phyloP scores from a whole-genome alignment of 768 basidiomycete species.

The Podaxis sp. region DNA sequence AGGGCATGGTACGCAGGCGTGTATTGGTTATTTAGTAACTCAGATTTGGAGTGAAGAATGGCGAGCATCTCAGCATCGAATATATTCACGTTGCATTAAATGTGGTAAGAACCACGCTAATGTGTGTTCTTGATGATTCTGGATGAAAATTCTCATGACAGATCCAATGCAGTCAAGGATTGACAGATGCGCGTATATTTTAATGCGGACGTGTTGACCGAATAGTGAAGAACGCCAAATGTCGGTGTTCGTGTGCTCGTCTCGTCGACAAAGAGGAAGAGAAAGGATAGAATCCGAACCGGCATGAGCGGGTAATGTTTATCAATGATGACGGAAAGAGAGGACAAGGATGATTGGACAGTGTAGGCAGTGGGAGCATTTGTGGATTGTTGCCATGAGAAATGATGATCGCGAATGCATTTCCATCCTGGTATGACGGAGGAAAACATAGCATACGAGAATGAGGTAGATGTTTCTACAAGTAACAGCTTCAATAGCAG shows the following conservation, averaged over 20 bases:
- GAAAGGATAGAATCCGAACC: background rate
- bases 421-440: background rate
- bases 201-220: too few species aligned
- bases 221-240: background rate
- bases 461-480: background rate
- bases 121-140: background rate
- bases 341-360: background rate
- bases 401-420: constrained; percentile 5
- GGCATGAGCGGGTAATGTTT: background rate
- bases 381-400: constrained; percentile 13
- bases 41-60: too few species aligned
- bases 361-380: constrained; percentile 4
- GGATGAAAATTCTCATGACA: background rate
- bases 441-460: background rate
- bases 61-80: background rate
- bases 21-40: too few species aligned
- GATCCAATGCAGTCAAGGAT: background rate
- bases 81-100: background rate
- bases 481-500: background rate
- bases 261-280: background rate
- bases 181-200: background rate
- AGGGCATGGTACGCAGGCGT: too few species aligned
- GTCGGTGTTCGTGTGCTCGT: background rate
- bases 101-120: background rate
- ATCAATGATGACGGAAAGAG: background rate